phyloP scores from a whole-genome alignment of 345 rosid genomes.

The Lepidium aucheri region DNA sequence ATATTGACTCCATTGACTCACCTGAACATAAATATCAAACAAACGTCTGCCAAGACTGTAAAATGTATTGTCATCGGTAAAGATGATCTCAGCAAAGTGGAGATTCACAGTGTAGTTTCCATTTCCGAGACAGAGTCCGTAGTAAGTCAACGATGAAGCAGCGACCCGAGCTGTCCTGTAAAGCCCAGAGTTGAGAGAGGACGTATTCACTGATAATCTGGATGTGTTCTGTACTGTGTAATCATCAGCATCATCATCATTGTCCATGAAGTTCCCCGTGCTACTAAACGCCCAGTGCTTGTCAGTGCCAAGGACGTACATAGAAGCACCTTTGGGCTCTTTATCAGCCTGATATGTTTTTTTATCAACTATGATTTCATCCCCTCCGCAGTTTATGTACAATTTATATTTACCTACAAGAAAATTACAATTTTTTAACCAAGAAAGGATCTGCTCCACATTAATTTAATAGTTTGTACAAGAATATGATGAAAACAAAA shows the following conservation, averaged over 20 bases:
- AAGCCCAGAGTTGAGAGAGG: conserved; percentile 29
- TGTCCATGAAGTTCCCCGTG: conserved; percentile 86
- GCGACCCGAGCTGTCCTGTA: conserved; percentile 67
- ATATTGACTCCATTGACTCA: conserved; percentile 8
- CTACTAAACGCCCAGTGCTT: conserved; percentile 79
- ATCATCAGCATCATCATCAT: conserved; percentile 48
- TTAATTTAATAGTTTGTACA: background rate
- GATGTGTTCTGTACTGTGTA: conserved; percentile 49
- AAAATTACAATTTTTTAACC: background rate
- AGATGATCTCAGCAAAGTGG: conserved; percentile 81
- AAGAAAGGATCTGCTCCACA: background rate
- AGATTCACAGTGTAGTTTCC: conserved; percentile 77
- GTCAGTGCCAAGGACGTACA: conserved; percentile 23
- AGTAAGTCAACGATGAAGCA: conserved; percentile 73
- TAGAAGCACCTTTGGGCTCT: conserved; percentile 68
- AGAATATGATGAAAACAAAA: background rate
- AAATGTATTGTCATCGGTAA: conserved; percentile 43
- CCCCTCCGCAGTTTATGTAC: conserved; percentile 83
- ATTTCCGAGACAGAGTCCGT: conserved; percentile 64
- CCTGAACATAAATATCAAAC: conserved; percentile 82
- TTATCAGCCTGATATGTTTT: conserved; percentile 46
- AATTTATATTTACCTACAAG: conserved; percentile 41
- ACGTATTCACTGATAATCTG: conserved; percentile 32
- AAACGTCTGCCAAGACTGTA: conserved; percentile 58
- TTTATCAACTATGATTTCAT: conserved; percentile 23